Base-by-base conservation (phyloP, 2,329 filamentous ascomycete species). In the Fusarium euwallaceae region DNA sequence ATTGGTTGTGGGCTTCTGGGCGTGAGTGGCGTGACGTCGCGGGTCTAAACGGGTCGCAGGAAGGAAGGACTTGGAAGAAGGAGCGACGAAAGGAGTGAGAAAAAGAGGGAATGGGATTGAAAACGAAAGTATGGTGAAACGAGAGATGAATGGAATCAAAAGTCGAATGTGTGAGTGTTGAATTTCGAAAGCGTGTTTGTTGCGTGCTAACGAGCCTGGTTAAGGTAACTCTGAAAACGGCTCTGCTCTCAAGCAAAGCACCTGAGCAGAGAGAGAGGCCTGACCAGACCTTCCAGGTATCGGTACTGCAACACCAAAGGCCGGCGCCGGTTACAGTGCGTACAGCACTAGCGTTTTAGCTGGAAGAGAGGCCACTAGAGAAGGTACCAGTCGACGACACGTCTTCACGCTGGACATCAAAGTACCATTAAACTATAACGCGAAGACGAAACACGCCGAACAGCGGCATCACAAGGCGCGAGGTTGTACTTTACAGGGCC, bases 11-110 rank as follows among this genome's bases (percentile, higher is more conserved):
- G 24, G 60, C 20, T 24, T 48, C 43, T 39, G 24, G 16, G 32
- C 24, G 68, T 48, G 60, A 64, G 72, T 75, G 72, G 72, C 72
- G 72, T 73, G 72, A 75, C 70, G 60, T 70, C 41, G 63, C 63
- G 63, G 53, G 53, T 59, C 41, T 55, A 65, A 65, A 65, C 63
- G 63, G 63, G 39, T 48, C 63, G 51, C 22, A 53, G 45, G 45
- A 10, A 61, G 37, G 24, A 29, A 55, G 39, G 64, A 56, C 36
- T 58, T 17, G 29, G 14, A 51, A 20, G 62, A 65, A 45, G 60
- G 68, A 71, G 64, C 48, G 59, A 22, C 51, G 64, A 45, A 58
- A 20, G 29, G 24, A 63, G 36, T 48, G 20, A 56, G 36, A 65
- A 37, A 51, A 32, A 20, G 45, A 51, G 45, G 45, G 45, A 51